Percentiles rank a stretch among this genome's conserved stretches.
phyloP scores from a whole-genome alignment of 345 rosid genomes.

The Gossypium sturtianum region DNA sequence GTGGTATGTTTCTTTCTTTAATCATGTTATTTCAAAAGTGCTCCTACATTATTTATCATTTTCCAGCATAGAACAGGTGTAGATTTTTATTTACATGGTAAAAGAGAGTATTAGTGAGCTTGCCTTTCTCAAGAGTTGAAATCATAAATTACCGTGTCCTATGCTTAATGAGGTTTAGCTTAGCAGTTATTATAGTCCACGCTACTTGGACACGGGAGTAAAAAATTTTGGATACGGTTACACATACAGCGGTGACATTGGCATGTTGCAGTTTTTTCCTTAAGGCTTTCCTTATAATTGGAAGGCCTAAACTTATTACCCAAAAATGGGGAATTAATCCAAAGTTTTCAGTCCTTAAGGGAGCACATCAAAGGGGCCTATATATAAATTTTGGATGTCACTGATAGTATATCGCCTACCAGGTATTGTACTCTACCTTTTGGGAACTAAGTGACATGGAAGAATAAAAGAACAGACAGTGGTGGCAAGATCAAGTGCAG shows the following conservation, averaged over 20 bases:
- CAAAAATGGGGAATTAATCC: background rate
- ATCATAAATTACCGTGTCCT: background rate
- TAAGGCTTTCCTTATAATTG: background rate
- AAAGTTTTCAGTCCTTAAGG: background rate
- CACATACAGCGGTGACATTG: background rate
- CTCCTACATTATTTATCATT: background rate
- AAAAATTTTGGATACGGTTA: background rate
- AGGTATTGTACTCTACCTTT: background rate
- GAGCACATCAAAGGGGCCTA: background rate
- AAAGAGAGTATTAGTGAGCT: background rate
- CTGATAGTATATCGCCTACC: background rate
- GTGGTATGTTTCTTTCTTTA: conserved; percentile 54
- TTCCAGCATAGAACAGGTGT: background rate
- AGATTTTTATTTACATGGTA: background rate
- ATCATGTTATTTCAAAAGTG: background rate
- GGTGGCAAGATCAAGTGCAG: background rate
- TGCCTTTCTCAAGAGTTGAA: background rate
- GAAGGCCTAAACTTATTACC: background rate
- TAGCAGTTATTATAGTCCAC: background rate
- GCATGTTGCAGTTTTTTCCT: background rate
- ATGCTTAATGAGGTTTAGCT: background rate
- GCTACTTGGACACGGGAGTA: background rate
- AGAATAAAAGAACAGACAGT: background rate
- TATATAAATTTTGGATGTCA: background rate
- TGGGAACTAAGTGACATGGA: background rate